phyloP scores from a whole-genome alignment of 2,329 filamentous ascomycete species.

The Emmonsiellopsis sp. region DNA sequence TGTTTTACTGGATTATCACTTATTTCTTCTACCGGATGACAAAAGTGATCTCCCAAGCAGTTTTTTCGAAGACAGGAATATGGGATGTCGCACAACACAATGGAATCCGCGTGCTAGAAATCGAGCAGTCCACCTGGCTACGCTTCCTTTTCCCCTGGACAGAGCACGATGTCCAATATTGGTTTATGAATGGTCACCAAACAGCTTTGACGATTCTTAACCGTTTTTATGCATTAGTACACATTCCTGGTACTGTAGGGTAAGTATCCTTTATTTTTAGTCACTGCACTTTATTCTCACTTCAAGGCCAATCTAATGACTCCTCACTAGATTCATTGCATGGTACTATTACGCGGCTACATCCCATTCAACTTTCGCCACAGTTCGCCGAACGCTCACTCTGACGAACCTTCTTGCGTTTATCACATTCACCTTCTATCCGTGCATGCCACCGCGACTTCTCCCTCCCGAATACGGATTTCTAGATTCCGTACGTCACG shows the following conservation, averaged over 20 bases:
- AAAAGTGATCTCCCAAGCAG: constrained; percentile 41
- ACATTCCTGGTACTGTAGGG: constrained; percentile 44
- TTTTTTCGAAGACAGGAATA: constrained; percentile 43
- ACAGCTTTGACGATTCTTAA: constrained; percentile 39
- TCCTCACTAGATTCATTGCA: constrained; percentile 32
- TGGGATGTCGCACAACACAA: constrained; percentile 41
- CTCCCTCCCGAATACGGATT: constrained; percentile 53
- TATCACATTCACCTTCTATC: constrained; percentile 53
- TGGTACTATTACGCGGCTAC: constrained; percentile 35
- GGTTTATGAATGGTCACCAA: constrained; percentile 36
- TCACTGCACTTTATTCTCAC: background rate
- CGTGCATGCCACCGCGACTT: constrained; percentile 55
- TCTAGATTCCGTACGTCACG: constrained; percentile 52
- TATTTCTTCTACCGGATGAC: constrained; percentile 56
- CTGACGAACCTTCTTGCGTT: constrained; percentile 55
- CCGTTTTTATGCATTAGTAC: constrained; percentile 42
- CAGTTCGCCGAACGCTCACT: constrained; percentile 51
- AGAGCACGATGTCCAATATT: constrained; percentile 38
- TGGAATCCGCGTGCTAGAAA: constrained; percentile 33
- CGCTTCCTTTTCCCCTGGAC: constrained; percentile 31
- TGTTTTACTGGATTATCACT: constrained; percentile 65
- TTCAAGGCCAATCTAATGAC: background rate
- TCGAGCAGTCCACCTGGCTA: constrained; percentile 33
- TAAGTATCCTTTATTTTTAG: constrained; percentile 19
- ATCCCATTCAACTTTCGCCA: constrained; percentile 45